Conservation (phyloP, 164 flowering plant species). For the Saururus chinensis region DNA sequence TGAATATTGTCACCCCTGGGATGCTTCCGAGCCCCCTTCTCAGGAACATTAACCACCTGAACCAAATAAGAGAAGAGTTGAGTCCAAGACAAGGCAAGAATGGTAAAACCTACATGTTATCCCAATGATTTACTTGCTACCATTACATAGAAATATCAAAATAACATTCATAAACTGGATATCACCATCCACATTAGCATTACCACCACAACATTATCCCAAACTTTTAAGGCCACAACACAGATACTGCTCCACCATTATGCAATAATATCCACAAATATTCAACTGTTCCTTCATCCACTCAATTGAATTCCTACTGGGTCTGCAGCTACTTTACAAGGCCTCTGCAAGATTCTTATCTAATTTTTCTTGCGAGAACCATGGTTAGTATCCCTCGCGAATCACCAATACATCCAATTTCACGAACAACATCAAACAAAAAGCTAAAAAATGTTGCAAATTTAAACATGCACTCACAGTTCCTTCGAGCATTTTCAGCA, state of each 20-base stretch:
- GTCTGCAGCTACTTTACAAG: neutral
- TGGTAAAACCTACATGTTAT: neutral
- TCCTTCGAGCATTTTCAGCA: slow-evolving; percentile 95
- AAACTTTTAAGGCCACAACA: no score
- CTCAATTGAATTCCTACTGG: neutral
- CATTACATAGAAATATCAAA: neutral
- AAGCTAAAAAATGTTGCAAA: neutral
- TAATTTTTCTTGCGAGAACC: neutral
- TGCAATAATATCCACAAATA: no score
- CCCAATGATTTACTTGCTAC: neutral
- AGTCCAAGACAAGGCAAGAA: no score
- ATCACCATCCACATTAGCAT: neutral
- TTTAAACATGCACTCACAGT: slow-evolving; percentile 47
- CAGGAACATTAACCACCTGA: slow-evolving; percentile 92
- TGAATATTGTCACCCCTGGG: slow-evolving; percentile 95
- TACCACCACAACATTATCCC: neutral
- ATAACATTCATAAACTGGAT: neutral
- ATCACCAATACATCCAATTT: neutral
- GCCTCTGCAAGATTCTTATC: neutral
- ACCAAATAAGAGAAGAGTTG: neutral
- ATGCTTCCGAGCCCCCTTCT: slow-evolving; percentile 94
- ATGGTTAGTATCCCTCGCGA: neutral
- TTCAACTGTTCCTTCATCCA: neutral
- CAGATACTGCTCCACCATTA: neutral
- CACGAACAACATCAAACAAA: neutral